Evolutionary conservation across 2,329 filamentous ascomycete species (phyloP).

Genomic region (Colletotrichum camelliae): DNA sequence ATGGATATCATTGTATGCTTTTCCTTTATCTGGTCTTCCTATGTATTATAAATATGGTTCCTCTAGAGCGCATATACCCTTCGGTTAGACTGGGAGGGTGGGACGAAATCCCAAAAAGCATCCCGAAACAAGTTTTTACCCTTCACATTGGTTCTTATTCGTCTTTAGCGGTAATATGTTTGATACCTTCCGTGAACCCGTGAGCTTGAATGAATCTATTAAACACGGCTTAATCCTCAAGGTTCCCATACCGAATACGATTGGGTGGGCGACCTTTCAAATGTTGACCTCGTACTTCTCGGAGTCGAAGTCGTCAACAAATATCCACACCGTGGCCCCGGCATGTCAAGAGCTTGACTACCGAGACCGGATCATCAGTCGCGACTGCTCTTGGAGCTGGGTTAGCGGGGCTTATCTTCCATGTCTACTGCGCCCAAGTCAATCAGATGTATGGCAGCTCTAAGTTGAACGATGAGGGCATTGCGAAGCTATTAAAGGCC

Average conservation of each 20-base stretch:
- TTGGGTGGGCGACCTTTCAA: no score
- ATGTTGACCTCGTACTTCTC: no score
- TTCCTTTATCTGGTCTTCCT: not conserved
- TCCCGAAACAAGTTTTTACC: not conserved
- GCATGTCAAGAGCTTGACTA: not conserved
- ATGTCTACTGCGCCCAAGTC: not conserved
- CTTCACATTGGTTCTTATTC: not conserved
- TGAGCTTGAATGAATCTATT: no score
- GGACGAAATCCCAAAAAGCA: not conserved
- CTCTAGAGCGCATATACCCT: slow-evolving; percentile 13
- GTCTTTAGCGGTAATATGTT: not conserved
- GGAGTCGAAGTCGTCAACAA: not conserved
- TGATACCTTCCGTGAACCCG: not conserved
- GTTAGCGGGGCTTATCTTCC: not conserved
- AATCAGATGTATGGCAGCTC: not conserved
- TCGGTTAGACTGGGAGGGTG: not conserved
- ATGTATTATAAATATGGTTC: slow-evolving; percentile 3
- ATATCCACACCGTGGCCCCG: not conserved
- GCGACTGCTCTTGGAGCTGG: not conserved
- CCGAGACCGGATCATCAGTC: not conserved
- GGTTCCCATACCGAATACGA: no score
- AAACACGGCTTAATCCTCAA: no score
- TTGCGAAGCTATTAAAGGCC: not conserved
- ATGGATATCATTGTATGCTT: not conserved
- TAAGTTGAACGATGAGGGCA: not conserved